A percentile compares a stretch with the other conserved stretches of the same genome.
Evolutionary conservation across 495 filamentous ascomycete genomes (phyloP).

Genomic region (Talaromyces ruber): DNA sequence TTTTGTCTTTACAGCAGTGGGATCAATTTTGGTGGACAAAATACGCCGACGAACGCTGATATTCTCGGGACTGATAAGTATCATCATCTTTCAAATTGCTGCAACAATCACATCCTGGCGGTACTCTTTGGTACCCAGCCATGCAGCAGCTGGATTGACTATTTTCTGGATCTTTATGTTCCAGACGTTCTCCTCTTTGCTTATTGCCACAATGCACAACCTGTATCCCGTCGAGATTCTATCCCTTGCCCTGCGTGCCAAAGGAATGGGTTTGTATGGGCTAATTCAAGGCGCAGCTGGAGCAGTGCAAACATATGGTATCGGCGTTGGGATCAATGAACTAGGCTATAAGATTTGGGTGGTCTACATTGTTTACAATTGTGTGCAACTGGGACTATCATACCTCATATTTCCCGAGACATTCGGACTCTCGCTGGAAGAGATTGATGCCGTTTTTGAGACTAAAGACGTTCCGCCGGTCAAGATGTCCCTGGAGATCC

Average conservation of each 20-base stretch:
- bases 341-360: conserved; percentile 38
- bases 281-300: conserved; percentile 34
- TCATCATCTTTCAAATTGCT: conserved; percentile 30
- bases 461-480: conserved; percentile 32
- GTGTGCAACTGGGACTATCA: conserved; percentile 26
- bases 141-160: conserved; percentile 22
- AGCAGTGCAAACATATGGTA: conserved; percentile 29
- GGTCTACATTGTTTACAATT: conserved; percentile 35
- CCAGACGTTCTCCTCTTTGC: conserved; percentile 28
- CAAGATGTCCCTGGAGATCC: conserved; percentile 36
- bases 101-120: conserved; percentile 34
- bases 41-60: conserved; percentile 29
- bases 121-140: conserved; percentile 14
- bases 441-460: conserved; percentile 37
- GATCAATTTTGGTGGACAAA: conserved; percentile 28
- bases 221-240: conserved; percentile 33
- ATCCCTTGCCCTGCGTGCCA: conserved; percentile 28
- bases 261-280: conserved; percentile 34
- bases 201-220: conserved; percentile 37
- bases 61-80: conserved; percentile 23
- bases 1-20: conserved; percentile 31
- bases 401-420: conserved; percentile 38
- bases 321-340: conserved; percentile 30
- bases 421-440: conserved; percentile 25
- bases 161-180: conserved; percentile 35